These are phyloP conservation scores for Endotrypanum monterogeii DNA, from an alignment of 208 protist genomes.

Conservation along the genomic window DNA sequence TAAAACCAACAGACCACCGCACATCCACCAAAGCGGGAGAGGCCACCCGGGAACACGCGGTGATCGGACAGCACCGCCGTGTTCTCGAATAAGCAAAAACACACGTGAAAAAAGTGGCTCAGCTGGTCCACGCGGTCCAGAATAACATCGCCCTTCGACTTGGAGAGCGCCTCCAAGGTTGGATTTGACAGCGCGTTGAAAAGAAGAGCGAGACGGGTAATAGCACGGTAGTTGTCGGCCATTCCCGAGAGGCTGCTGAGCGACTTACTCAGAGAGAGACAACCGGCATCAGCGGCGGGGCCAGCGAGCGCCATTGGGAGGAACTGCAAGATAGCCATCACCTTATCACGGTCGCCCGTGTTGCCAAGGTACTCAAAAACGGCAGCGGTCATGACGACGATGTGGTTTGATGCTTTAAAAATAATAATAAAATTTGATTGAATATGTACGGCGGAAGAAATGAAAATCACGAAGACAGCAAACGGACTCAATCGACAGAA, in stretches of 20 bases:
- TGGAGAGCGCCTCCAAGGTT: conserved; percentile 57
- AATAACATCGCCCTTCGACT: conserved; percentile 59
- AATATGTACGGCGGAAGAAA: background rate
- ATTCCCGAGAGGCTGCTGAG: conserved; percentile 74
- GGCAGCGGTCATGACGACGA: conserved; percentile 44
- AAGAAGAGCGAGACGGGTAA: conserved; percentile 85
- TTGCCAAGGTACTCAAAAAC: conserved; percentile 63
- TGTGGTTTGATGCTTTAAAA: background rate
- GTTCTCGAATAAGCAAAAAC: conserved; percentile 87
- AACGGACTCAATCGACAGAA: background rate
- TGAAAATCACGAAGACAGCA: background rate
- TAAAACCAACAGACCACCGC: conserved; percentile 90
- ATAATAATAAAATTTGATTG: background rate
- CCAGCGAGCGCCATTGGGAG: conserved; percentile 72
- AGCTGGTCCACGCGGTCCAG: conserved; percentile 68
- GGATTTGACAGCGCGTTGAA: conserved; percentile 65
- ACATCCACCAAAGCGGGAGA: conserved; percentile 70
- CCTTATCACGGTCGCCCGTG: conserved; percentile 87
- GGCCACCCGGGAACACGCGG: conserved; percentile 52
- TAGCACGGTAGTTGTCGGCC: conserved; percentile 83
- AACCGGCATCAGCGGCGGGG: conserved; percentile 55
- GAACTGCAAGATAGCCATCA: conserved; percentile 91
- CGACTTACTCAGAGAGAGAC: conserved; percentile 59
- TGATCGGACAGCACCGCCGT: conserved; percentile 70
- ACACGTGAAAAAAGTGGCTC: conserved; percentile 81